These are phyloP conservation scores for Aurantiochytrium sp. DNA, from an alignment of 108 stramenopile genomes.

Conservation along the genomic window DNA sequence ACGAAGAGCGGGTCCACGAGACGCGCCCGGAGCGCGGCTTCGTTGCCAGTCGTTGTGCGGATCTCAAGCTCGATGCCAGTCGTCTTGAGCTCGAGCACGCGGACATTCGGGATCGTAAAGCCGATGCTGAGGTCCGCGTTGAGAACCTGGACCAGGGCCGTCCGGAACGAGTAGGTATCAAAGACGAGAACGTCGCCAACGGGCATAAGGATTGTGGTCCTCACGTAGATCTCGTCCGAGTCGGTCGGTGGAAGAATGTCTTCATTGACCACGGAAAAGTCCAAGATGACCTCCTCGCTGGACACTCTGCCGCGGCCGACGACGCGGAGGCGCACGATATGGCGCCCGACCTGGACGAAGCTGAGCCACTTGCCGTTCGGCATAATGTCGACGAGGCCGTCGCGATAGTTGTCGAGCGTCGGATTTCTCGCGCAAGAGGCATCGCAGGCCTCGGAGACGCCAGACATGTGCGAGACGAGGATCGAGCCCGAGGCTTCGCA, in stretches of 20 bases:
- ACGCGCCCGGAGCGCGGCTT: not conserved
- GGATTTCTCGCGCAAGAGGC: not conserved
- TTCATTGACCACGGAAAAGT: not conserved
- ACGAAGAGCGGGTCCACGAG: not conserved
- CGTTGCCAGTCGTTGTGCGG: not conserved
- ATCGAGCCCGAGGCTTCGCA: not conserved
- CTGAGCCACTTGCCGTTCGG: conserved; percentile 15
- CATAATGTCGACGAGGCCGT: not conserved
- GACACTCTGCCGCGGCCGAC: not conserved
- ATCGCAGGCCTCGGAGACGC: not conserved
- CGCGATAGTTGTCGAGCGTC: not conserved
- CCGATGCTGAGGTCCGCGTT: not conserved
- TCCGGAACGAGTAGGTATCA: not conserved
- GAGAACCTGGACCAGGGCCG: not conserved
- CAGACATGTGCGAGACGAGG: not conserved
- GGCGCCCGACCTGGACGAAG: not conserved
- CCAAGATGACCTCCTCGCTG: not conserved
- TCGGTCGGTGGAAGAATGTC: not conserved
- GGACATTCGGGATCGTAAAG: not conserved
- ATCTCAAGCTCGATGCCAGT: not conserved
- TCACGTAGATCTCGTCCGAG: not conserved
- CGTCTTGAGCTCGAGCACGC: not conserved
- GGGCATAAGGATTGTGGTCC: not conserved
- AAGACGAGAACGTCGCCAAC: not conserved
- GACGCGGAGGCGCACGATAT: not conserved